phyloP scores from a whole-genome alignment of 495 filamentous ascomycete genomes.

The Lasiosphaeria miniovina region DNA sequence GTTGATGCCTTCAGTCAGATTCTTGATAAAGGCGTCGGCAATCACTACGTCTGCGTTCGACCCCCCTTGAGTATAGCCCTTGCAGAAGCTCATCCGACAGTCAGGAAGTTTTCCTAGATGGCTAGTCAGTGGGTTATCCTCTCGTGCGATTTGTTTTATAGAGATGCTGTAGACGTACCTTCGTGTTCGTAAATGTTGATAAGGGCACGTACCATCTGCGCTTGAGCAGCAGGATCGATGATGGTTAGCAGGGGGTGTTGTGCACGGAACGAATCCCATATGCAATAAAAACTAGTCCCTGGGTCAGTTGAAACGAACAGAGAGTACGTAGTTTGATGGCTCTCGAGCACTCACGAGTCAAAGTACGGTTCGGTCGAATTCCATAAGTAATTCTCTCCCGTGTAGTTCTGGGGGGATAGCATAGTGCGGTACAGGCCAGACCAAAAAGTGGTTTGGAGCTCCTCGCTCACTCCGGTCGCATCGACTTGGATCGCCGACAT shows the following conservation, averaged over 20 bases:
- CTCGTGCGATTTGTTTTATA: neutral
- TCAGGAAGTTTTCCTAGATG: constrained; percentile 52
- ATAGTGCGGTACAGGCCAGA: constrained; percentile 64
- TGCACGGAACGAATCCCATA: constrained; percentile 71
- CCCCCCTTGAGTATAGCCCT: constrained; percentile 69
- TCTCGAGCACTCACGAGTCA: constrained; percentile 50
- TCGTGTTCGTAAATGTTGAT: constrained; percentile 68
- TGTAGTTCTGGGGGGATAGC: constrained; percentile 70
- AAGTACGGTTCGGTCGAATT: constrained; percentile 70
- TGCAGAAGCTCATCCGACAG: constrained; percentile 59
- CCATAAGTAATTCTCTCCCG: constrained; percentile 72
- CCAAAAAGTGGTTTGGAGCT: constrained; percentile 63
- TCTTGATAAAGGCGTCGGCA: constrained; percentile 66
- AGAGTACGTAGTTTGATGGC: constrained; percentile 10
- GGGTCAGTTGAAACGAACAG: constrained; percentile 8
- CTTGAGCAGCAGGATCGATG: constrained; percentile 62
- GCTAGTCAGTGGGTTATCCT: neutral
- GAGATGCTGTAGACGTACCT: constrained; percentile 33
- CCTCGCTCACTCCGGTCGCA: constrained; percentile 50
- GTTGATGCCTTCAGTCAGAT: constrained; percentile 56
- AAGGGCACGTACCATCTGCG: constrained; percentile 62
- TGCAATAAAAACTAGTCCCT: constrained; percentile 57
- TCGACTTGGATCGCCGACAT: constrained; percentile 54
- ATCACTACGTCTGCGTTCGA: constrained; percentile 73
- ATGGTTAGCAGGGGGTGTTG: constrained; percentile 68